Percentiles rank a stretch among this genome's conserved stretches.
Evolutionary conservation across 352 stramenopile species (phyloP).

Genomic region (Nothophytophthora sp.): DNA sequence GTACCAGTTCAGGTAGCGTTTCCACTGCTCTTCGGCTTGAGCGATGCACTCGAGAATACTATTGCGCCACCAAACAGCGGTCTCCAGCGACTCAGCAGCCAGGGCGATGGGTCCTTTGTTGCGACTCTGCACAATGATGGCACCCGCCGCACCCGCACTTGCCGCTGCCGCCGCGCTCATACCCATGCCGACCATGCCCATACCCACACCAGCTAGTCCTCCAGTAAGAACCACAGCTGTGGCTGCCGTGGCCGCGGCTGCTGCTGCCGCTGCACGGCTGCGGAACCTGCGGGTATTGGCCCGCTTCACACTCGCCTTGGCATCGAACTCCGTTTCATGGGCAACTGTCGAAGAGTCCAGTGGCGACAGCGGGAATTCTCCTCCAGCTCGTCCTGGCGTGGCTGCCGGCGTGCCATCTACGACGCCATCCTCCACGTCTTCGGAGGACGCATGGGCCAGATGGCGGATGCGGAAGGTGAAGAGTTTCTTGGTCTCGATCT

Average conservation of each 20-base stretch:
- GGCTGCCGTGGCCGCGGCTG: conserved; percentile 71
- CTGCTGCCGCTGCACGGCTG: conserved; percentile 58
- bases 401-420: conserved; percentile 21
- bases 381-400: conserved; percentile 21
- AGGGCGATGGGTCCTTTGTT: conserved; percentile 75
- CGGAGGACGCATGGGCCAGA: conserved; percentile 45
- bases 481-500: conserved; percentile 87
- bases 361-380: conserved; percentile 38
- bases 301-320: conserved; percentile 47
- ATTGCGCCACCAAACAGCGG: conserved; percentile 84
- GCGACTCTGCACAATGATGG: conserved; percentile 71
- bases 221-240: conserved; percentile 81
- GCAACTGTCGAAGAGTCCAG: conserved; percentile 18
- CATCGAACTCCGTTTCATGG: conserved; percentile 43
- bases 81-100: conserved; percentile 82
- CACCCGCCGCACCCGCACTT: conserved; percentile 67
- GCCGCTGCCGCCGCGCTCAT: conserved; percentile 80
- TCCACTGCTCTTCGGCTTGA: conserved; percentile 85
- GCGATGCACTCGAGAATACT: conserved; percentile 86
- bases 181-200: conserved; percentile 78
- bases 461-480: conserved; percentile 85
- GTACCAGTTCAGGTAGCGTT: conserved; percentile 86
- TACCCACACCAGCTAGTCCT: conserved; percentile 73
- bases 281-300: conserved; percentile 58
- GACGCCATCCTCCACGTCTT: conserved; percentile 46